Evolutionary conservation across 2,329 filamentous ascomycete genomes (phyloP).

Genomic region (Exophiala alcalophila): DNA sequence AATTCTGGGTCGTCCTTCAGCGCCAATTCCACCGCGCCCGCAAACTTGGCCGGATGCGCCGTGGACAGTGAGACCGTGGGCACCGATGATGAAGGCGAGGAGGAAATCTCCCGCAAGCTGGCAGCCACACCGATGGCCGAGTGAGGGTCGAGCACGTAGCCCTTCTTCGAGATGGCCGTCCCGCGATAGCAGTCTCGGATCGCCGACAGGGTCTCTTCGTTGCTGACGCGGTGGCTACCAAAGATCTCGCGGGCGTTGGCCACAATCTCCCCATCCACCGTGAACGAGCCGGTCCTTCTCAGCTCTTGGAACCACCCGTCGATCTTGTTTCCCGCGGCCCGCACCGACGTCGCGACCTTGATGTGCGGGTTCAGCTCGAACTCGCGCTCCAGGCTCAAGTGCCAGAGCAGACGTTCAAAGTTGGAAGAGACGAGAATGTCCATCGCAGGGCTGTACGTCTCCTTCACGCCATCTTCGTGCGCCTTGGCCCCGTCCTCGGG

Average conservation of each 20-base stretch:
- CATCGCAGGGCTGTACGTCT: constrained; percentile 93
- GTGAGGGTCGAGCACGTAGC: constrained; percentile 91
- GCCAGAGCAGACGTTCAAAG: constrained; percentile 95
- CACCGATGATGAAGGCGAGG: constrained; percentile 7
- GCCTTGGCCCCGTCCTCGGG: constrained; percentile 57
- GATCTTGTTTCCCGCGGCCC: constrained; percentile 64
- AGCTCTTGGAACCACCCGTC: constrained; percentile 73
- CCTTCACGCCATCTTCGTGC: constrained; percentile 72
- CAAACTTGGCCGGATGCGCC: constrained; percentile 94
- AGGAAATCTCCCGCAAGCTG: constrained; percentile 62
- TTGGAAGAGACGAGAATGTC: constrained; percentile 95
- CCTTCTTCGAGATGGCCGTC: constrained; percentile 45
- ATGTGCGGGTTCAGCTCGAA: constrained; percentile 27
- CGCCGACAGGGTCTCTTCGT: constrained; percentile 65
- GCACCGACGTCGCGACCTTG: constrained; percentile 22
- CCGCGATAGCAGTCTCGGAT: constrained; percentile 56
- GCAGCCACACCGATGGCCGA: constrained; percentile 82
- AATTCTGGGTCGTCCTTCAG: constrained; percentile 70
- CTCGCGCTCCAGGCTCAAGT: constrained; percentile 72
- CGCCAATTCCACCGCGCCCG: constrained; percentile 76
- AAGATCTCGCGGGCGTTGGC: constrained; percentile 70
- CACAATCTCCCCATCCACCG: constrained; percentile 71
- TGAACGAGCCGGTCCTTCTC: constrained; percentile 78
- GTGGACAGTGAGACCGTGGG: constrained; percentile 71
- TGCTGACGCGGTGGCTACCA: constrained; percentile 69